Conservation (phyloP, 1,139 yeast species). For the Kazachstania sp. region DNA sequence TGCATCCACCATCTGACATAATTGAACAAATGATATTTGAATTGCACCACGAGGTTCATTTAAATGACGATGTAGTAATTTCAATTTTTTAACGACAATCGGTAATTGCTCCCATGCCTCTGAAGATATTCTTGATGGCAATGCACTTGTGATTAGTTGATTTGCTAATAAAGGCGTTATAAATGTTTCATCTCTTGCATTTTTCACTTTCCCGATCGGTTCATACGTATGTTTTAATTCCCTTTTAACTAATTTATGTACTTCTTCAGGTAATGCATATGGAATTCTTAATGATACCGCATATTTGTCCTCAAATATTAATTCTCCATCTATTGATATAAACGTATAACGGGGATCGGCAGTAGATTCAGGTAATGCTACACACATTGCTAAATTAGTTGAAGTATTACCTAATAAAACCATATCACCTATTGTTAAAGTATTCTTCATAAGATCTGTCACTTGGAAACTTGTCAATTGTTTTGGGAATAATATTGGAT, state of each 20-base stretch:
- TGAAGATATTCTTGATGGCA: slow-evolving; percentile 22
- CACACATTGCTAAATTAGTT: slow-evolving; percentile 37
- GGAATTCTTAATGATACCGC: slow-evolving; percentile 49
- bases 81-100: slow-evolving; percentile 37
- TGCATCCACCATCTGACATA: slow-evolving; percentile 34
- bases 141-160: slow-evolving; percentile 24
- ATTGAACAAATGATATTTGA: slow-evolving; percentile 43
- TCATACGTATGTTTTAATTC: slow-evolving; percentile 19
- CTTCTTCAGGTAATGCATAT: slow-evolving; percentile 13
- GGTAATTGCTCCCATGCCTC: slow-evolving; percentile 34
- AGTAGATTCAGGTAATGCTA: slow-evolving; percentile 35
- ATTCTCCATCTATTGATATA: slow-evolving; percentile 48
- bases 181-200: slow-evolving; percentile 17
- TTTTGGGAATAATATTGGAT: background rate
- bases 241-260: slow-evolving; percentile 25
- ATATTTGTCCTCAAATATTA: slow-evolving; percentile 42
- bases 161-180: slow-evolving; percentile 24
- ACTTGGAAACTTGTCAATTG: slow-evolving; percentile 6
- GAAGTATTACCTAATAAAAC: slow-evolving; percentile 35
- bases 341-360: slow-evolving; percentile 47
- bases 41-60: slow-evolving; percentile 44
- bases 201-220: slow-evolving; percentile 29
- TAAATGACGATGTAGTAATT: slow-evolving; percentile 44
- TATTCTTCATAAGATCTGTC: slow-evolving; percentile 8
- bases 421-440: slow-evolving; percentile 39